These are phyloP conservation scores for Adansonia rubrostipa DNA, from an alignment of 441 rosid genomes.

Conservation along the genomic window DNA sequence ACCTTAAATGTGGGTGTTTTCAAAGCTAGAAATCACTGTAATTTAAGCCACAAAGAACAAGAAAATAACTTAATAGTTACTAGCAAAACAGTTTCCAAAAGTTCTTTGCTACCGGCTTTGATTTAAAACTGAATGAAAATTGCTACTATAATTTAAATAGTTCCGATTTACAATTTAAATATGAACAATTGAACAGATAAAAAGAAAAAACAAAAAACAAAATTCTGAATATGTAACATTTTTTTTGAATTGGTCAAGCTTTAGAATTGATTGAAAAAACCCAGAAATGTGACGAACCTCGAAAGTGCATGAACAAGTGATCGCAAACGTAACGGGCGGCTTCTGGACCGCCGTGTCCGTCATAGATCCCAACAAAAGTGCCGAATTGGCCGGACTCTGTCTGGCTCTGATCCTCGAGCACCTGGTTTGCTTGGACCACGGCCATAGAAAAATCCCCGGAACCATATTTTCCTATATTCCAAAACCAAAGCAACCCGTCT, in stretches of 20 bases:
- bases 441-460: slow-evolving; percentile 89
- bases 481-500: slow-evolving; percentile 78
- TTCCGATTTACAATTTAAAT: slow-evolving; percentile 25
- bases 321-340: slow-evolving; percentile 82
- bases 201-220: background rate
- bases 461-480: slow-evolving; percentile 65
- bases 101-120: background rate
- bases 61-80: background rate
- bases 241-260: background rate
- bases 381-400: slow-evolving; percentile 86
- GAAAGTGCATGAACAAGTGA: slow-evolving; percentile 72
- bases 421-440: slow-evolving; percentile 82
- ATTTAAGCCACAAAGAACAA: slow-evolving; percentile 11
- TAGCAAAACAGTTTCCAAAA: slow-evolving; percentile 11
- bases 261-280: background rate
- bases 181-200: background rate
- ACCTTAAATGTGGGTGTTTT: slow-evolving; percentile 14
- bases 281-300: slow-evolving; percentile 50
- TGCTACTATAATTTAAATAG: slow-evolving; percentile 1
- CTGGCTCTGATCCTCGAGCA: slow-evolving; percentile 85
- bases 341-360: slow-evolving; percentile 90
- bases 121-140: background rate
- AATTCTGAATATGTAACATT: slow-evolving; percentile 4
- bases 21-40: slow-evolving; percentile 3
- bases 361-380: slow-evolving; percentile 89